Conservation (phyloP, 441 rosid species). For the Iberis amara region DNA sequence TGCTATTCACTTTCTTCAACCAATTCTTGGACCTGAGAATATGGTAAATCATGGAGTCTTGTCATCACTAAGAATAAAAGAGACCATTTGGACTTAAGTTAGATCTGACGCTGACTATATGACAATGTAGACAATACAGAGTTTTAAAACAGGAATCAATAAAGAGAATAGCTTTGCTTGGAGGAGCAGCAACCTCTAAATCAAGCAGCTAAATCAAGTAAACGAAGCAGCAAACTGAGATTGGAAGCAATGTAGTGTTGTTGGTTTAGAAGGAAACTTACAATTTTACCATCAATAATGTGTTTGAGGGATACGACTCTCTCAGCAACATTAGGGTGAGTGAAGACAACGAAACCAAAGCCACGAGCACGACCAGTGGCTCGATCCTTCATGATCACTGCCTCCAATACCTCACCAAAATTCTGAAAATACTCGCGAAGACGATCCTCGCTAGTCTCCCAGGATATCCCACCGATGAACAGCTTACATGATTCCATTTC, state of each 20-base stretch:
- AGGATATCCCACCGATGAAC: conserved; percentile 71
- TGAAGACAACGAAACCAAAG: conserved; percentile 62
- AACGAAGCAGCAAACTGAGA: conserved; percentile 17
- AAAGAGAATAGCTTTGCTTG: conserved; percentile 26
- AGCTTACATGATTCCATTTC: conserved; percentile 66
- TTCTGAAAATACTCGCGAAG: conserved; percentile 57
- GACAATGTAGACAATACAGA: neutral
- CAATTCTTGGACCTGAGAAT: neutral
- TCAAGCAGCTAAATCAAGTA: conserved; percentile 5
- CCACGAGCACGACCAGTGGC: conserved; percentile 79
- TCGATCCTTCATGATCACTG: conserved; percentile 74
- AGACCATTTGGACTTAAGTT: no score
- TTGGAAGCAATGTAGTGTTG: conserved; percentile 17
- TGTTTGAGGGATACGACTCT: conserved; percentile 57
- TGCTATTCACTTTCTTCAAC: neutral
- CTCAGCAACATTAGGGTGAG: conserved; percentile 53
- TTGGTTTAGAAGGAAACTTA: conserved; percentile 32
- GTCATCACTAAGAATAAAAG: no score
- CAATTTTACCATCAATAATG: conserved; percentile 61
- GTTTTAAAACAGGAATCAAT: conserved; percentile 15
- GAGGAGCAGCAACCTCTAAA: conserved; percentile 23
- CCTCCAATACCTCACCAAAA: conserved; percentile 63
- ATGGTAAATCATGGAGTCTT: neutral
- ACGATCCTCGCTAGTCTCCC: conserved; percentile 77
- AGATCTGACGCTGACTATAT: neutral